Evolutionary conservation across 2,329 filamentous ascomycete species (phyloP).

Genomic region (Fusarium hainanense): DNA sequence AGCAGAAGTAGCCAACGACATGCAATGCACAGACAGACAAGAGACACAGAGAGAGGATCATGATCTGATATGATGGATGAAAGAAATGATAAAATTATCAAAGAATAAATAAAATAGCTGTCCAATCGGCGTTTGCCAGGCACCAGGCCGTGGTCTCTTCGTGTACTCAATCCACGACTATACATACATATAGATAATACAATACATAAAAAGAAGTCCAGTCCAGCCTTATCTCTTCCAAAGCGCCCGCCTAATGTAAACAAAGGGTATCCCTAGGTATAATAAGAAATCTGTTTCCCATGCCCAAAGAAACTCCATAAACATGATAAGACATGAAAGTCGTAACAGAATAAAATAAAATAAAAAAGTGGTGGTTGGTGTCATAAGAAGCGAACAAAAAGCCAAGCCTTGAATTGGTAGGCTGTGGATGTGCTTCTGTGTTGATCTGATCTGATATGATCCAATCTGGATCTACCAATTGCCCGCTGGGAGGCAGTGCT

Average conservation of each 20-base stretch:
- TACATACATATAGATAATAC: background rate
- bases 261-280: conserved; percentile 36
- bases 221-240: background rate
- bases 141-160: conserved; percentile 40
- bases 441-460: conserved; percentile 10
- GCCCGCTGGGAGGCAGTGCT: conserved; percentile 30
- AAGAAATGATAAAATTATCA: background rate
- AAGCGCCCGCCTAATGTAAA: conserved; percentile 24
- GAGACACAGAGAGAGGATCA: background rate
- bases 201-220: background rate
- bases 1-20: conserved; percentile 1
- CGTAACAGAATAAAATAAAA: conserved; percentile 1
- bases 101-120: background rate
- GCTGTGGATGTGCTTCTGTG: conserved; percentile 19
- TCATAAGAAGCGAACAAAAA: conserved; percentile 14
- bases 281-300: conserved; percentile 19
- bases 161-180: conserved; percentile 29
- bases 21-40: background rate
- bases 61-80: background rate
- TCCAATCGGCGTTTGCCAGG: conserved; percentile 26
- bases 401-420: conserved; percentile 20
- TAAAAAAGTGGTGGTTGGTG: conserved; percentile 9
- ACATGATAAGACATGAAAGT: conserved; percentile 15
- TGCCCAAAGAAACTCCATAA: conserved; percentile 25
- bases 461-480: conserved; percentile 9